Percentiles rank a stretch among this genome's conserved stretches.
Conservation (phyloP, 2,329 filamentous ascomycete genomes). For the Diaporthe amygdali region DNA sequence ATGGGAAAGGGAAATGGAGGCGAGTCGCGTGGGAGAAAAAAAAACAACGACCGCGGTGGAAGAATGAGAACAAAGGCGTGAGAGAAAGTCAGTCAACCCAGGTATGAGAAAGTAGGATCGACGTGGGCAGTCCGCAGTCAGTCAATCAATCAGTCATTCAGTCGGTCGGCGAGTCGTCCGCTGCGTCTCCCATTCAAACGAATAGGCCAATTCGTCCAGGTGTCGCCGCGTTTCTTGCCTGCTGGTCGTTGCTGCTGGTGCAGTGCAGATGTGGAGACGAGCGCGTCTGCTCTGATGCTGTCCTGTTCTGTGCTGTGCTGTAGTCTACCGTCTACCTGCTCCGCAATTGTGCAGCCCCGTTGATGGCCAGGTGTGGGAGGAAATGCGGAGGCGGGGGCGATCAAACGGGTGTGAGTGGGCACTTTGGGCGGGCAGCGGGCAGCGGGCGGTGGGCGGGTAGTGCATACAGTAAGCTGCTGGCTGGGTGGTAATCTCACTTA, state of each 20-base stretch:
- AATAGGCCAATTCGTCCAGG: not conserved
- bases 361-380: slow-evolving; percentile 16
- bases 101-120: not conserved
- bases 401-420: slow-evolving; percentile 14
- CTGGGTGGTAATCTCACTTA: too few relatives aligned
- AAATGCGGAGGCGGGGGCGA: slow-evolving; percentile 27
- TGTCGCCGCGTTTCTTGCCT: not conserved
- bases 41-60: not conserved
- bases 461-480: not conserved
- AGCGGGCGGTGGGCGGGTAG: not conserved
- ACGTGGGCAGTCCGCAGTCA: not conserved
- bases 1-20: not conserved
- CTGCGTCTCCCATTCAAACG: not conserved
- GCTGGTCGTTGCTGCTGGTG: not conserved
- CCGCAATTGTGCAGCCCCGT: slow-evolving; percentile 12
- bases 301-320: not conserved
- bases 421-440: not conserved
- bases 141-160: not conserved
- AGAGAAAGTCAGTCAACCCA: not conserved
- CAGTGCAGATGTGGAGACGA: slow-evolving; percentile 3
- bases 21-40: not conserved
- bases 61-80: not conserved
- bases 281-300: not conserved
- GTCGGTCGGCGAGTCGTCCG: not conserved
- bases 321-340: not conserved